A percentile compares a stretch with the other conserved stretches of the same genome.
Conservation (phyloP, 192 early-diverging fungal genomes). For the Backusella liffmaniae region DNA sequence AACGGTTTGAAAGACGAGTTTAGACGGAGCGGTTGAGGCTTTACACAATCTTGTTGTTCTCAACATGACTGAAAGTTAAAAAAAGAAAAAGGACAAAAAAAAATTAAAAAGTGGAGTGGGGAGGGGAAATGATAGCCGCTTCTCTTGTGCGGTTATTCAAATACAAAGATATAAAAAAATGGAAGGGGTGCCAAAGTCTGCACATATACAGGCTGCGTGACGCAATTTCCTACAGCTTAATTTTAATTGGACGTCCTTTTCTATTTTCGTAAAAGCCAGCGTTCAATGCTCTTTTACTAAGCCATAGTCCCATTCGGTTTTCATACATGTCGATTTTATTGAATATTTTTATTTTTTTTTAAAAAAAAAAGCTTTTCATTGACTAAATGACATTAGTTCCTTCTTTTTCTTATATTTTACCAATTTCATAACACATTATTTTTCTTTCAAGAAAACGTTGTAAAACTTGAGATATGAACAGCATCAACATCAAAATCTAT, state of each 20-base stretch:
- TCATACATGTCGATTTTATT: too few relatives aligned
- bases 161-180: neutral
- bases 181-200: conserved; percentile 2
- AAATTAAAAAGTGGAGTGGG: neutral
- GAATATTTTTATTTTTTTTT: too few relatives aligned
- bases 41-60: conserved; percentile 6
- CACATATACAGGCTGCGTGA: neutral
- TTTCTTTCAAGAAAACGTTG: too few relatives aligned
- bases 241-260: neutral
- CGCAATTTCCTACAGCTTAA: neutral
- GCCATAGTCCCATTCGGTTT: neutral
- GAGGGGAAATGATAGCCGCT: neutral
- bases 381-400: too few relatives aligned
- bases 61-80: neutral
- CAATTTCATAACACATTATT: too few relatives aligned
- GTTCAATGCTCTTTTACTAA: neutral
- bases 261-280: neutral
- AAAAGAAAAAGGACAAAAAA: neutral
- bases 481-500: too few relatives aligned
- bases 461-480: too few relatives aligned
- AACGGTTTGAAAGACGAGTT: neutral
- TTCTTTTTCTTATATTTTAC: too few relatives aligned
- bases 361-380: too few relatives aligned
- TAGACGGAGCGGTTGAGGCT: neutral
- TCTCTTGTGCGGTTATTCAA: neutral